A percentile compares a stretch with the other conserved stretches of the same genome.
Conservation (phyloP, 2,329 filamentous ascomycete genomes). For the Pseudodiploospora longispora region DNA sequence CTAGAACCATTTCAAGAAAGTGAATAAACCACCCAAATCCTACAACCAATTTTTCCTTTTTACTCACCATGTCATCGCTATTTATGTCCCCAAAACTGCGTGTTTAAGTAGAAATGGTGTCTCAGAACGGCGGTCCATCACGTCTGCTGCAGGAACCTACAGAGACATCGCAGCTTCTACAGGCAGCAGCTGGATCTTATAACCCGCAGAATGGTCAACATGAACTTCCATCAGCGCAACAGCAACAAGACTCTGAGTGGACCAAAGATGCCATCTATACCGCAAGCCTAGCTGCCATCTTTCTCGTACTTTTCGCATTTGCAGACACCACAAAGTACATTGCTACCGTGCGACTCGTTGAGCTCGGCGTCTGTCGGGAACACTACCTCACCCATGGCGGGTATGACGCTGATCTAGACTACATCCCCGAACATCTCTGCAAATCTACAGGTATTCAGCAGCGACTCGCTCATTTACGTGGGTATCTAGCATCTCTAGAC, state of each 20-base stretch:
- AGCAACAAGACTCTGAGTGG: neutral
- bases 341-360: neutral
- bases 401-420: neutral
- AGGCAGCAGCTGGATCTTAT: no score
- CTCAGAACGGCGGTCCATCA: no score
- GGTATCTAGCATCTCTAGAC: slow-evolving; percentile 1
- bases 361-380: slow-evolving; percentile 3
- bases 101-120: no score
- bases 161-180: no score
- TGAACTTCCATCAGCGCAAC: neutral
- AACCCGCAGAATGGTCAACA: no score
- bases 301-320: slow-evolving; percentile 4
- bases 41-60: no score
- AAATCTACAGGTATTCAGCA: slow-evolving; percentile 2
- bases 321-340: slow-evolving; percentile 1
- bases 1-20: no score
- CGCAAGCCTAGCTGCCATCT: neutral
- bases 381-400: neutral
- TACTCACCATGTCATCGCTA: no score
- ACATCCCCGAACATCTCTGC: slow-evolving; percentile 4
- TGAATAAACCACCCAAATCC: no score
- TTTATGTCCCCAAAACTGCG: no score
- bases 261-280: neutral
- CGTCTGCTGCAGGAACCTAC: no score
- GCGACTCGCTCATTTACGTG: slow-evolving; percentile 3